Base-by-base conservation (phyloP, 192 early-diverging fungal genomes). In the Jimgerdemannia flammicorona region DNA sequence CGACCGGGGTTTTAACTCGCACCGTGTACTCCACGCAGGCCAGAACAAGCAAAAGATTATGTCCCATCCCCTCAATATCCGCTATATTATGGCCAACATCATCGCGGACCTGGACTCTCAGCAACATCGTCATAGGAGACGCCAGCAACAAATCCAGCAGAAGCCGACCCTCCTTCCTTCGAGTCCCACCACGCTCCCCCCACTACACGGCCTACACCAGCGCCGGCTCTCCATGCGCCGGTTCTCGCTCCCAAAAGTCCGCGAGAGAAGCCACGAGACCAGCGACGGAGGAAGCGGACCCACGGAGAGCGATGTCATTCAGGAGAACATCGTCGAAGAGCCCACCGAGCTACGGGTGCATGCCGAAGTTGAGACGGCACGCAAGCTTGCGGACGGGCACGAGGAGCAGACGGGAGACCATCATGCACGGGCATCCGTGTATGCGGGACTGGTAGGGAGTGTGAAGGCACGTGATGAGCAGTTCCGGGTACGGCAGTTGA, bases 11-110 rank as follows among this genome's bases (percentile, higher is more conserved):
- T 29, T 29, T 29, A 29, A 29, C 29, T 29, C 29, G 1, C 1
- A 29, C 29, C 29, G 29, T 29, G 29, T 1, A 29, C 29, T 29
- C 6, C 49, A 59, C 14, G 49, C 14, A 59, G 49, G 49, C 73
- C 76, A 80, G 40, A 83, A 78, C 44, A 76, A 82, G 59, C 71
- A 81, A 18, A 64, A 74, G 44, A 84, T 84, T 59, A 74, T 84
- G 73, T 72, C 73, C 39, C 75, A 80, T 9, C 69, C 43, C 29
- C 29, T 43, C 20, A 54, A 76, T 54, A 79, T 84, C 19, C 70
- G 73, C 8, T 59, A 39, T 40, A 74, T 80, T 40, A 65, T 84
- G 59, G 14, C 44, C 39, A 69, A 76, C 2, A 75, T 76, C 3
- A 73, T 76, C 17, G 78, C 49, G 6, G 49, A 59, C 8, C 49